Conservation (phyloP, 1,139 yeast genomes). For the Diutina mesorugosa region DNA sequence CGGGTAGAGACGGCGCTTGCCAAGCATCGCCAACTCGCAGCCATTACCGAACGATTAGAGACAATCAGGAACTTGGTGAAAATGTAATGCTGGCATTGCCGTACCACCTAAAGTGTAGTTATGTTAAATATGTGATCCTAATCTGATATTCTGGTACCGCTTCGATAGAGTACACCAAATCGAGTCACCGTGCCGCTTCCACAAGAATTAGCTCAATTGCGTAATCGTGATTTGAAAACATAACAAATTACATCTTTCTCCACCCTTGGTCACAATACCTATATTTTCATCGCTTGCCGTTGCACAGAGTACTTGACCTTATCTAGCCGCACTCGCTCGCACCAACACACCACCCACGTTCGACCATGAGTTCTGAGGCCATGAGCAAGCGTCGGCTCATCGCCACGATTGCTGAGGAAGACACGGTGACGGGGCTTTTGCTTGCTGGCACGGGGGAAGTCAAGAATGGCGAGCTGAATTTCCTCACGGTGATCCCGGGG, state of each 20-base stretch:
- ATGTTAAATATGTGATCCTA: no score
- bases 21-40: background rate
- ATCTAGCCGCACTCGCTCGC: background rate
- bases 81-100: background rate
- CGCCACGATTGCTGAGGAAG: slow-evolving; percentile 96
- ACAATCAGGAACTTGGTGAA: background rate
- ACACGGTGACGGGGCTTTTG: slow-evolving; percentile 88
- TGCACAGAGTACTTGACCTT: background rate
- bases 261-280: no score
- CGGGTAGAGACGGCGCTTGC: background rate
- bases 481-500: slow-evolving; percentile 64
- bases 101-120: background rate
- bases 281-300: background rate
- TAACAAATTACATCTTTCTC: background rate
- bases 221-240: no score
- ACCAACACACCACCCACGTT: background rate
- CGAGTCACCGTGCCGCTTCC: no score
- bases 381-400: slow-evolving; percentile 58
- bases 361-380: background rate
- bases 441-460: slow-evolving; percentile 95
- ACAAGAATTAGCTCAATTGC: no score
- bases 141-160: no score
- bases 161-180: no score
- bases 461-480: slow-evolving; percentile 63
- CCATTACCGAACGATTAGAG: background rate